Base-by-base conservation (phyloP, 208 protist genomes). In the Trypanosoma scelopori region DNA sequence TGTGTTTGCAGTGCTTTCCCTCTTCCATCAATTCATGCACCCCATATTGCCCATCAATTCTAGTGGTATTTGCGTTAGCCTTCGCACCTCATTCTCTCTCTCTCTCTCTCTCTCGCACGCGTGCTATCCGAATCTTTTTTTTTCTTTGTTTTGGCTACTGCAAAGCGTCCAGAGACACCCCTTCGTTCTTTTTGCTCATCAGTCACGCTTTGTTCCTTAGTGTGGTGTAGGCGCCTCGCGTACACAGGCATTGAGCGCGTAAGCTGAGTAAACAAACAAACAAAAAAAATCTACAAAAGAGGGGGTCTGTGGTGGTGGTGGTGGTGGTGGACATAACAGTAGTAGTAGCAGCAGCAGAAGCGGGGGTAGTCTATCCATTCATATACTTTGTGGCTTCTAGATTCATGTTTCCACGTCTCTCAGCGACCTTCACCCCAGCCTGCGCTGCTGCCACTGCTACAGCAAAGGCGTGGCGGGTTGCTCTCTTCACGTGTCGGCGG, bases 11-110 rank as follows among this genome's bases (percentile, higher is more conserved):
- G 32, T 9, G 9, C 32, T 37, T 37, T 9, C 32, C 32, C 9
- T 9, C 32, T 37, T 9, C 32, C 32, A 11, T 9, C 32, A 9
- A 37, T 37, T 37, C 9, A 37, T 37, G 32, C 9, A 37, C 9
- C 32, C 32, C 32, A 37, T 9, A 3, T 9, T 37, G 3, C 3
- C 9, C 3, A 3, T 9, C 32, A 37, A 37, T 37, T 9, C 5
- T 37, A 37, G 32, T 9, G 9, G 9, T 9, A 37, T 57, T 48
- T 23, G 20, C 27, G 46, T 45, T 60, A 18, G 43, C 45, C 50
- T 48, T 35, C 60, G 18, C 57, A 13, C 11, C 30, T 55, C 35
- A 18, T 61, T 64, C 37, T 66, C 35, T 66, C 39, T 58, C 41
- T 61, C 41, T 56, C 49, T 61, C n/a, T n/a, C n/a, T n/a, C n/a